Evolutionary conservation across 2,329 filamentous ascomycete genomes (phyloP), one percentile per base, ranked within the genome.

Genomic region (Pseudogymnoascus sp.): DNA sequence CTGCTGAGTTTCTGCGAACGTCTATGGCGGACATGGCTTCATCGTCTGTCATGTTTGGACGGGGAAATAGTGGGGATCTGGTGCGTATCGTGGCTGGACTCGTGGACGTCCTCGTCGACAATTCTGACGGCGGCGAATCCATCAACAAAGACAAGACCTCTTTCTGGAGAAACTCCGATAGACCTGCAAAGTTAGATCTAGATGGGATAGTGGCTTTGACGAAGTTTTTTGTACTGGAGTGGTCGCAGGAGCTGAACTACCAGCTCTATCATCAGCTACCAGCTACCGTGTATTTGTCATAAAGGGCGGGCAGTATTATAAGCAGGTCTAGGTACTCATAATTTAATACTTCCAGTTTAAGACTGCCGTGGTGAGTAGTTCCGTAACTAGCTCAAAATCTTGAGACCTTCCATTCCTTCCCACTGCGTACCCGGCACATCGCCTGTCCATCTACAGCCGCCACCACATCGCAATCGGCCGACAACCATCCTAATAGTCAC

Each of bases 211-310:
- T 73, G 2, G 73, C 72, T 19, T 63, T 74, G 63, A 72, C 71
- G 13, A 75, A 75, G 60, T 64, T 71, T 6, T 72, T 74, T 53
- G 71, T 74, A 14, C 64, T 74, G 33, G 72, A 74, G 62, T 74
- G 73, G 73, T 74, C 72, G 24, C 67, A 70, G 59, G 72, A 74
- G 61, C 71, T 75, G 11, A 72, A 75, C 65, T 74, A 75, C 61
- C 72, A 74, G 68, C 67, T 74, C 59, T 74, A 74, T 63, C 72
- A 74, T 61, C 67, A 74, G 24, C 63, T 74, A 13, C 73, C 72
- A 6, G 63, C 47, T 4, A 53, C 47, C 4, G 47, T 53, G n/a
- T 53, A 53, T 53, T 53, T 53, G 31, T 53, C 44, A 29, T 50
- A 50, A 53, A 31, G 8, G 8, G 1, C 19, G 19, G 4, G 8